These are phyloP conservation scores for Coemansia sp. DNA, from an alignment of 192 early-diverging fungal genomes.

Conservation along the genomic window DNA sequence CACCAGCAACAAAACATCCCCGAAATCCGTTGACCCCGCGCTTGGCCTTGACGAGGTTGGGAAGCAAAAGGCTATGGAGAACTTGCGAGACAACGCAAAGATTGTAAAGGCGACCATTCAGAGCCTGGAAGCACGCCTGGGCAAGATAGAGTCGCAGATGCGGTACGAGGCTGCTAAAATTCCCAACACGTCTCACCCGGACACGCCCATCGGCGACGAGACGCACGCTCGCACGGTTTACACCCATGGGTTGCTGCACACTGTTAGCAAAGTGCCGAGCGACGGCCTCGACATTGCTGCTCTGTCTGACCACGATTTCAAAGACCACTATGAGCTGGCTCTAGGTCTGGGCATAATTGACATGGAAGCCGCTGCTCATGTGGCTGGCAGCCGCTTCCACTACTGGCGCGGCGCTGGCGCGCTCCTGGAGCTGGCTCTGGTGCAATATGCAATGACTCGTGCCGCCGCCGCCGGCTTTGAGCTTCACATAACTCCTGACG, in stretches of 20 bases:
- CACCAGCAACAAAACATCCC: constrained; percentile 16
- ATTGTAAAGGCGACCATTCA: constrained; percentile 60
- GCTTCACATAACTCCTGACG: constrained; percentile 78
- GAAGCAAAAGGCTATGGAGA: not conserved
- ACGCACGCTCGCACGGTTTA: constrained; percentile 57
- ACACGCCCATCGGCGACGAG: constrained; percentile 72
- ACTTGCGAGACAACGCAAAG: constrained; percentile 42
- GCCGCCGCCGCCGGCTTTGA: constrained; percentile 66
- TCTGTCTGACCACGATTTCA: constrained; percentile 23
- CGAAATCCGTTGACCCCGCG: constrained; percentile 6
- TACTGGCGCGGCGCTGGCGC: constrained; percentile 85
- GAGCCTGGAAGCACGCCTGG: constrained; percentile 46
- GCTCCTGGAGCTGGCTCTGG: constrained; percentile 79
- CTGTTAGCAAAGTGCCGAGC: constrained; percentile 10
- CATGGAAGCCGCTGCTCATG: constrained; percentile 73
- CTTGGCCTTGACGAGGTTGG: not conserved
- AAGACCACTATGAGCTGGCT: constrained; percentile 71
- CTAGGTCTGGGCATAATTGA: constrained; percentile 67
- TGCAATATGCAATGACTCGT: constrained; percentile 80
- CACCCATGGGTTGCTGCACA: constrained; percentile 29
- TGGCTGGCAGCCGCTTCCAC: constrained; percentile 79
- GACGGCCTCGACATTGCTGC: constrained; percentile 2
- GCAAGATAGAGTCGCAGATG: constrained; percentile 54
- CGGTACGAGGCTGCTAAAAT: constrained; percentile 62
- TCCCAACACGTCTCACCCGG: constrained; percentile 75